These are phyloP conservation scores for Hygrophoropsis aurantiaca DNA, from an alignment of 768 basidiomycete species.

Conservation along the genomic window DNA sequence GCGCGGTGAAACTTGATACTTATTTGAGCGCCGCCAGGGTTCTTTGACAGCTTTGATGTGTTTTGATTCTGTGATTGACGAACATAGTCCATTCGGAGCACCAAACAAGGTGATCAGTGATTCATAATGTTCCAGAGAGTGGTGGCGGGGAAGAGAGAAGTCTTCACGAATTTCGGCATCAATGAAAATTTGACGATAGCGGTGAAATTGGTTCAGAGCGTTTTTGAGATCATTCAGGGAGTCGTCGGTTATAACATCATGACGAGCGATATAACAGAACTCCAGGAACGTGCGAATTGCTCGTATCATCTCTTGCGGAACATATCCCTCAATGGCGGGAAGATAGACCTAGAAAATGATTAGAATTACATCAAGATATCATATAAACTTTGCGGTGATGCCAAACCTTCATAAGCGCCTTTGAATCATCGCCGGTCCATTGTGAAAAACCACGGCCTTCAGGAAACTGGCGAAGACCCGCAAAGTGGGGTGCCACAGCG, in stretches of 20 bases:
- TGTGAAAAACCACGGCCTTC: conserved; percentile 29
- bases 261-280: conserved; percentile 24
- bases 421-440: conserved; percentile 35
- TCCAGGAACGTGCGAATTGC: conserved; percentile 21
- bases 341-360: background rate
- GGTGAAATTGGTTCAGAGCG: conserved; percentile 6
- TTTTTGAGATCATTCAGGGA: conserved; percentile 2
- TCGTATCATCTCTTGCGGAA: background rate
- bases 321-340: conserved; percentile 1
- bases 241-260: background rate
- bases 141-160: conserved; percentile 25
- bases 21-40: conserved; percentile 25
- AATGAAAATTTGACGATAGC: conserved; percentile 8
- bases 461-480: conserved; percentile 21
- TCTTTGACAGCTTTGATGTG: conserved; percentile 21
- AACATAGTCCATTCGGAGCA: conserved; percentile 21
- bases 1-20: background rate
- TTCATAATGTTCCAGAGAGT: conserved; percentile 16
- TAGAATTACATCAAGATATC: background rate
- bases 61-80: conserved; percentile 13
- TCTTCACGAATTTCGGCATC: conserved; percentile 2
- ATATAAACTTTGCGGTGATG: background rate
- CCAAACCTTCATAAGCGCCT: conserved; percentile 8
- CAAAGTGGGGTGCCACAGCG: conserved; percentile 10
- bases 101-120: conserved; percentile 12